Percentiles rank a stretch among this genome's conserved stretches.
Conservation (phyloP, 306 rosid genomes). For the Canavalia ensiformis region DNA sequence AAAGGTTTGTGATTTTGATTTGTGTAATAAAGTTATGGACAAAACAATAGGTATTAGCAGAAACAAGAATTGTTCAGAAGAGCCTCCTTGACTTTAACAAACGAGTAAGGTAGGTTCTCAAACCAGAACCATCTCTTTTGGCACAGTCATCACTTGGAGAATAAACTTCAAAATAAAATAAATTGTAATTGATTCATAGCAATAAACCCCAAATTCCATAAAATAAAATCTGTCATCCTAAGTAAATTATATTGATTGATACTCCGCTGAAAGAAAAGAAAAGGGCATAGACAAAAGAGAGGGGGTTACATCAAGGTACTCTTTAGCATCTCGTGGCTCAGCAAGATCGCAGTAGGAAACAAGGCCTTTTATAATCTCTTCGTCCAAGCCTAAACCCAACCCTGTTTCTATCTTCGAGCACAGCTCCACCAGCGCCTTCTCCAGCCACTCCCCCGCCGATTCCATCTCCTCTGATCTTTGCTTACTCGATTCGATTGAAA, state of each 20-base stretch:
- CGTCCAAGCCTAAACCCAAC: constrained; percentile 69
- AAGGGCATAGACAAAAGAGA: not conserved
- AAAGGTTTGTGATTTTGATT: not conserved
- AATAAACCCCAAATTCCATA: constrained; percentile 2
- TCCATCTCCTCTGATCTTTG: constrained; percentile 53
- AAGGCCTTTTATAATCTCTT: constrained; percentile 85
- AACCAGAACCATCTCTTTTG: not conserved
- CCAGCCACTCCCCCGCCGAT: constrained; percentile 82
- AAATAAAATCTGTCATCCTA: not conserved
- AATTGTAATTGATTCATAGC: not conserved
- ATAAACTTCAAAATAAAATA: not conserved
- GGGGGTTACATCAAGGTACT: constrained; percentile 80
- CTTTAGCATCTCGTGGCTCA: constrained; percentile 88
- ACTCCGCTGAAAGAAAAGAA: not conserved
- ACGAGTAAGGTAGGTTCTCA: not conserved
- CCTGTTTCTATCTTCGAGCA: constrained; percentile 79
- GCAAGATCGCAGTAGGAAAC: constrained; percentile 95
- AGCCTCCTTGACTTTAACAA: too few species aligned
- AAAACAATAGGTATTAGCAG: too few species aligned
- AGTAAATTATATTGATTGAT: not conserved
- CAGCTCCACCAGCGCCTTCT: constrained; percentile 83
- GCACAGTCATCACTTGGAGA: not conserved
- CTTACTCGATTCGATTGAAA: not conserved
- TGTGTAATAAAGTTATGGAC: too few species aligned
- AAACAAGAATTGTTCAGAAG: too few species aligned